A percentile compares a stretch with the other conserved stretches of the same genome.
These are phyloP conservation scores for Pezicula radicicola DNA, from an alignment of 2,329 filamentous ascomycete genomes.

Conservation along the genomic window DNA sequence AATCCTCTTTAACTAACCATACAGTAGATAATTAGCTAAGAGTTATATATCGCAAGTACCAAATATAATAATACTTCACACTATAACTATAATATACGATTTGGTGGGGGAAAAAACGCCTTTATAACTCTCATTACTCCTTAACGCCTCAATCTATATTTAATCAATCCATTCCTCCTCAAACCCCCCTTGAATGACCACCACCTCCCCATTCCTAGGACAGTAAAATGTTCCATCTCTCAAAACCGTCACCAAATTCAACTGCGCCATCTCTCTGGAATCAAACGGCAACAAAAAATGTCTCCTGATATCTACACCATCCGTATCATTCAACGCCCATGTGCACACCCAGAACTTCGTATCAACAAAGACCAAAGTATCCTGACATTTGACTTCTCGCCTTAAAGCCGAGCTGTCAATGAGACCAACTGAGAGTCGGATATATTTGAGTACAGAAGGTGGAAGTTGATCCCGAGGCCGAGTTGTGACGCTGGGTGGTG, in stretches of 20 bases:
- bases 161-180: constrained; percentile 1
- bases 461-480: not conserved
- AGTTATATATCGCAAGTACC: too few species aligned
- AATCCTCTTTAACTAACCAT: too few species aligned
- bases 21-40: too few species aligned
- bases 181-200: constrained; percentile 4
- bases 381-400: constrained; percentile 2
- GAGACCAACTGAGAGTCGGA: not conserved
- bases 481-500: not conserved
- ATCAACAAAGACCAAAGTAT: constrained; percentile 8
- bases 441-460: not conserved
- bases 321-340: constrained; percentile 3
- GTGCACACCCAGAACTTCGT: constrained; percentile 8
- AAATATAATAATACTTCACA: too few species aligned
- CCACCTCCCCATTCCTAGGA: constrained; percentile 4
- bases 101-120: not conserved
- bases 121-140: not conserved
- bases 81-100: too few species aligned
- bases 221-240: constrained; percentile 5
- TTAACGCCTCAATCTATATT: not conserved
- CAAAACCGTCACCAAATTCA: constrained; percentile 1
- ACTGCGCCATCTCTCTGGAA: constrained; percentile 3
- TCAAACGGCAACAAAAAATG: constrained; percentile 8
- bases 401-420: constrained; percentile 1
- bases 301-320: not conserved